These are phyloP conservation scores for Candida manassasensis DNA, from an alignment of 805 yeast genomes.

Conservation along the genomic window DNA sequence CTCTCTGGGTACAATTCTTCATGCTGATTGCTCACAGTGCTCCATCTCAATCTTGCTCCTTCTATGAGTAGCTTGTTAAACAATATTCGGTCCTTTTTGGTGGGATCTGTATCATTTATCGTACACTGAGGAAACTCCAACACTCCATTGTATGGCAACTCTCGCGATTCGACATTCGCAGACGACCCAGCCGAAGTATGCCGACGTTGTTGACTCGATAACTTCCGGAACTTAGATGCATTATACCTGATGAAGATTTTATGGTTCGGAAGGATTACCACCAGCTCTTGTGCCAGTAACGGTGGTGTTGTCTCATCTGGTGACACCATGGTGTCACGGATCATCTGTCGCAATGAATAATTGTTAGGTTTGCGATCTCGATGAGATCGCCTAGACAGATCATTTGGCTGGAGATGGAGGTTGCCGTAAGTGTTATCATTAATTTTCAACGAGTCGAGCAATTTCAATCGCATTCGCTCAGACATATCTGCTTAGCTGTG, in stretches of 20 bases:
- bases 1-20: background rate
- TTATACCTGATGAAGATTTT: too few species aligned
- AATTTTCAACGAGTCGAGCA: slow-evolving; percentile 24
- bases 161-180: background rate
- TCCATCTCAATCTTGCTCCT: slow-evolving; percentile 31
- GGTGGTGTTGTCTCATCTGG: too few species aligned
- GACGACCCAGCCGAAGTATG: too few species aligned
- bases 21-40: background rate
- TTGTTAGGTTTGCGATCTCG: slow-evolving; percentile 14
- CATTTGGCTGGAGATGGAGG: slow-evolving; percentile 16
- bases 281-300: too few species aligned
- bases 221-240: too few species aligned
- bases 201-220: too few species aligned
- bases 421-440: slow-evolving; percentile 22
- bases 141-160: slow-evolving; percentile 66
- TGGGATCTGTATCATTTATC: slow-evolving; percentile 60
- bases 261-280: too few species aligned
- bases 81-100: slow-evolving; percentile 40
- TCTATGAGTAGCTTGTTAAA: slow-evolving; percentile 41
- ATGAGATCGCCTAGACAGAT: slow-evolving; percentile 18
- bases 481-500: too few species aligned
- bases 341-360: slow-evolving; percentile 17
- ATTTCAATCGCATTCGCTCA: slow-evolving; percentile 22
- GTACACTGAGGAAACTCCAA: slow-evolving; percentile 53
- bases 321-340: slow-evolving; percentile 14